Evolutionary conservation across 1,284 basidiomycete genomes (phyloP).

Genomic region (Ustilago sp.): DNA sequence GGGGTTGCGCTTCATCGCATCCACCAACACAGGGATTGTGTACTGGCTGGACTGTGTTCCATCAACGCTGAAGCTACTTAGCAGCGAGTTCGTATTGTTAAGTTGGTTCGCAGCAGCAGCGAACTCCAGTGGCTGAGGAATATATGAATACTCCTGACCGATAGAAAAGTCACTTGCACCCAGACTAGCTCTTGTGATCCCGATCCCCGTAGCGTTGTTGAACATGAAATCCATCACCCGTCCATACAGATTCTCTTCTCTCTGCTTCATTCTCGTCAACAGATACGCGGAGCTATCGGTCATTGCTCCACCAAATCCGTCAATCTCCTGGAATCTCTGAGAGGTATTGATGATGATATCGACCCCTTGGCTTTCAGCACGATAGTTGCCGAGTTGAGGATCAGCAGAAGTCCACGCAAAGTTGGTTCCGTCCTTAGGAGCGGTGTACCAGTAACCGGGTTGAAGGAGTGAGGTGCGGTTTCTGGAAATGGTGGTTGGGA

Average conservation of each 20-base stretch:
- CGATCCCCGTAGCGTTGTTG: slow-evolving; percentile 51
- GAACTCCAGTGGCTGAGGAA: slow-evolving; percentile 21
- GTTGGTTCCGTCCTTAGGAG: slow-evolving; percentile 32
- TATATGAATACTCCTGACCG: slow-evolving; percentile 32
- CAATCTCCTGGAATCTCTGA: slow-evolving; percentile 36
- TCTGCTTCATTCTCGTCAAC: slow-evolving; percentile 37
- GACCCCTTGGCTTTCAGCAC: slow-evolving; percentile 37
- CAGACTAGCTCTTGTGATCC: slow-evolving; percentile 45
- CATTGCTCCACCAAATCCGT: slow-evolving; percentile 55
- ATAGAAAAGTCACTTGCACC: slow-evolving; percentile 54
- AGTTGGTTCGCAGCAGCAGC: slow-evolving; percentile 18
- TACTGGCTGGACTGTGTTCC: slow-evolving; percentile 30
- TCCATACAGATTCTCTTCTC: slow-evolving; percentile 36
- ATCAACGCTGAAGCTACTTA: slow-evolving; percentile 35
- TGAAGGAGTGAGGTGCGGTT: slow-evolving; percentile 29
- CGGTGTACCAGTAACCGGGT: slow-evolving; percentile 33
- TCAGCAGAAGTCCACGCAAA: slow-evolving; percentile 44
- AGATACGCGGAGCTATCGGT: slow-evolving; percentile 55
- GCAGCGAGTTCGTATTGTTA: slow-evolving; percentile 23
- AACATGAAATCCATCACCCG: slow-evolving; percentile 54
- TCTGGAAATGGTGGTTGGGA: slow-evolving; percentile 29
- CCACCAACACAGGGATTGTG: slow-evolving; percentile 52
- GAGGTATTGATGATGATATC: slow-evolving; percentile 52
- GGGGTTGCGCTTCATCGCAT: slow-evolving; percentile 45
- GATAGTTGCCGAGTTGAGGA: slow-evolving; percentile 27